phyloP scores from a whole-genome alignment of 345 rosid genomes.

The Eucalyptus pauciflora region DNA sequence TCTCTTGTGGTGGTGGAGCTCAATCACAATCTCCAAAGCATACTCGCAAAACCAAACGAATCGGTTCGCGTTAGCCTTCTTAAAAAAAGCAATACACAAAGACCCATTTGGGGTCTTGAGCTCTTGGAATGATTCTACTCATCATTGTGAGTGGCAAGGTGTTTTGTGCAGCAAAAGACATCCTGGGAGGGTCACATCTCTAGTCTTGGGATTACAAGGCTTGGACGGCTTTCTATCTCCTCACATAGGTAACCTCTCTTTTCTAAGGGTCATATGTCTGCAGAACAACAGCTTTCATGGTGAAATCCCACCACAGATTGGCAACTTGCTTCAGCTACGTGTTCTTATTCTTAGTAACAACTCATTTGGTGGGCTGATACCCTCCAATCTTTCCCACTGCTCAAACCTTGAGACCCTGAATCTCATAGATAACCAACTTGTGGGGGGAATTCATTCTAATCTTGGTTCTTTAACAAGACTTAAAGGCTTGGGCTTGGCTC shows the following conservation, averaged over 20 bases:
- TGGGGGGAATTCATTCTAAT: not conserved
- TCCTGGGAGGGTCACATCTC: not conserved
- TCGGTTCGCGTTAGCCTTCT: not conserved
- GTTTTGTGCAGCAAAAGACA: not conserved
- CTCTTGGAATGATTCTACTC: not conserved
- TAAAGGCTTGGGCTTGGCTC: fast-evolving
- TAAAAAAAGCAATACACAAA: not conserved
- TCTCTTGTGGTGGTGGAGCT: not conserved
- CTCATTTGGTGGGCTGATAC: not conserved
- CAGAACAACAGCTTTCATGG: not conserved
- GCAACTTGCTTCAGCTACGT: fast-evolving
- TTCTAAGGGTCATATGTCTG: fast-evolving
- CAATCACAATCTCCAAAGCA: fast-evolving
- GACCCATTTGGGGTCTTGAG: not conserved
- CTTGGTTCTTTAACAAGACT: not conserved
- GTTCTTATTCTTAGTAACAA: too few relatives aligned
- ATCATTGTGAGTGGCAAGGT: not conserved
- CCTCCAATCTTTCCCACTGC: not conserved
- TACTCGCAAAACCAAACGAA: not conserved
- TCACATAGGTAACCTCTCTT: not conserved
- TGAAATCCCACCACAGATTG: too few relatives aligned
- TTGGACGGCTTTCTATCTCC: not conserved
- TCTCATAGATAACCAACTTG: not conserved
- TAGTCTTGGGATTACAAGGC: not conserved
- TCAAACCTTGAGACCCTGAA: fast-evolving